Evolutionary conservation across 148 eudicot genomes (phyloP).

Genomic region (Beta vulgaris): DNA sequence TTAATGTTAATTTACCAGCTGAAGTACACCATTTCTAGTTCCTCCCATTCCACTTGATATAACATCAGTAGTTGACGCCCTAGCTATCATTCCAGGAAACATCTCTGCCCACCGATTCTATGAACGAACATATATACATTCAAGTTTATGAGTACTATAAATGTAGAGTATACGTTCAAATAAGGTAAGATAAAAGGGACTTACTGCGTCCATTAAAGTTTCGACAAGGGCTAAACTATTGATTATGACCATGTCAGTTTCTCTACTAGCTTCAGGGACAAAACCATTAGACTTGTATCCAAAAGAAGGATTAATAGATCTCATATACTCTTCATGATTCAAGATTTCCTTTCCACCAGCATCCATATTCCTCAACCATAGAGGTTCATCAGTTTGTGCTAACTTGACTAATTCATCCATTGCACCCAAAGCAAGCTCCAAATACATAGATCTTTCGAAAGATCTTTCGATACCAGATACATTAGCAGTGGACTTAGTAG

Average conservation of each 20-base stretch:
- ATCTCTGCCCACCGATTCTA: slow-evolving; percentile 89
- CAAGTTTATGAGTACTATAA: neutral
- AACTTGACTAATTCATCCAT: slow-evolving; percentile 88
- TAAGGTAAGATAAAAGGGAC: neutral
- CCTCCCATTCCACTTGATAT: slow-evolving; percentile 94
- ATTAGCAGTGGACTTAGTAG: slow-evolving; percentile 36
- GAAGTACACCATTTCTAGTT: slow-evolving; percentile 88
- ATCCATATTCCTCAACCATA: slow-evolving; percentile 72
- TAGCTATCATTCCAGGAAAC: slow-evolving; percentile 84
- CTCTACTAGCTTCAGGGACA: slow-evolving; percentile 77
- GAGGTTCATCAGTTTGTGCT: slow-evolving; percentile 79
- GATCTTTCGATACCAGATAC: slow-evolving; percentile 45
- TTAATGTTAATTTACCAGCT: slow-evolving; percentile 50
- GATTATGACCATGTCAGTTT: slow-evolving; percentile 86
- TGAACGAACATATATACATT: no score
- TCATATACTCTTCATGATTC: slow-evolving; percentile 74
- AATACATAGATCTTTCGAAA: slow-evolving; percentile 72
- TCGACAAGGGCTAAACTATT: slow-evolving; percentile 93
- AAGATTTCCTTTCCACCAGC: slow-evolving; percentile 55
- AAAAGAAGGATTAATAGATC: slow-evolving; percentile 55
- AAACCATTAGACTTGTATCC: slow-evolving; percentile 78
- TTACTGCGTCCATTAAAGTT: slow-evolving; percentile 90
- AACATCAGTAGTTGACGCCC: slow-evolving; percentile 71
- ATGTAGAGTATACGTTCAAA: neutral
- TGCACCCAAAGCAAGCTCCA: slow-evolving; percentile 91